Base-by-base conservation (phyloP, 148 eudicot genomes). In the Silene conica region DNA sequence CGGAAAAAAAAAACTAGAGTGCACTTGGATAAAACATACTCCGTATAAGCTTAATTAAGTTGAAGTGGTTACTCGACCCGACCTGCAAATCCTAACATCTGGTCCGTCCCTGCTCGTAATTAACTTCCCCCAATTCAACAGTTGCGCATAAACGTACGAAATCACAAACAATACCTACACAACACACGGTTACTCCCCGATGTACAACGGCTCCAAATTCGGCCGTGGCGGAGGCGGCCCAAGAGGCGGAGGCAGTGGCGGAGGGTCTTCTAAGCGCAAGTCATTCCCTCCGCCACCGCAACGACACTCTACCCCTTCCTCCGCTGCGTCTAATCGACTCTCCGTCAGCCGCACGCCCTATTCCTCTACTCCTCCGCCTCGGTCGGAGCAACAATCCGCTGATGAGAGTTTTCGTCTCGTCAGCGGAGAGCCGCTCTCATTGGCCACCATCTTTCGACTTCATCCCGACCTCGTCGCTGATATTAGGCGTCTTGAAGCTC, bases 401-500 rank as follows among this genome's bases (percentile, higher is more conserved):
- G 96, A 90, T 66, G 99, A 95, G 84, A 79, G 80, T 2, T 88
- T 90, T 69, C 89, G 89, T 54, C 82, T 95, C 1, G 84, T 87
- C 25, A 70, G 83, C 38, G 87, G 86, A 10, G 83, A 79, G 41
- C 83, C 88, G 50, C 82, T 84, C 45, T 77, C 91, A 25, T 90
- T 85, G 70, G 99, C 89, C 19, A 88, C 95, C 77, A 86, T 88
- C 14, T 86, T 95, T 54, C 75, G 89, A 54, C 87, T 95, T 6
- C 78, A 85, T 31, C 97, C 99, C 4, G 94, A 87, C 81, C 89
- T 95, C 0, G 85, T 95, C 1, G 94, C 87, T 6, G 96, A 95
- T 86, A 90, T 95, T 84, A 90, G 81, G 85, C 87, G 94, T 43
- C 87, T 81, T 6, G 99, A 95, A 83, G 81, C 85, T 16, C 81